Evolutionary conservation across 1,284 basidiomycete species (phyloP), one percentile per base, ranked within the genome.

Genomic region (Sporisorium iseilematis-ciliati): DNA sequence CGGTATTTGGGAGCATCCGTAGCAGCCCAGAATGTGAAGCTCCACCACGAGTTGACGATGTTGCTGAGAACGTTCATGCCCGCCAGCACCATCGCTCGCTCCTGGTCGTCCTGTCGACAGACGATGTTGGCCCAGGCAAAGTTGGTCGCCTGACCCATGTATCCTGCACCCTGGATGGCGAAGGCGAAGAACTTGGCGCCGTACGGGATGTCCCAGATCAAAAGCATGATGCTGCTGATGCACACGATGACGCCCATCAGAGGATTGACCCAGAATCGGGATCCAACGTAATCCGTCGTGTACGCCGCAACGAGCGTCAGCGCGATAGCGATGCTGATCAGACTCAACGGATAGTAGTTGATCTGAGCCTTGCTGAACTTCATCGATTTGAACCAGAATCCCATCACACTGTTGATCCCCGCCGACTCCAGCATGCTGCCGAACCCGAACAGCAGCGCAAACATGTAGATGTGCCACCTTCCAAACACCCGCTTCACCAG

Each of bases 371-470:
- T 58, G 35, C 23, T 43, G 26, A 70, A 75, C 12, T 56, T 20
- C n/a, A 78, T 16, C 8, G 89, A 87, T 76, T 90, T 90, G 57
- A 92, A 87, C 90, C 90, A 92, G 78, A 92, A 91, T 10, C 91
- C 90, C 91, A 92, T 92, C 40, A 92, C 84, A 82, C 91, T 91
- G 80, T 92, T 92, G 35, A 90, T 90, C 7, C 91, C 90, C 46
- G 92, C 90, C 65, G 88, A 89, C 79, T 92, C 91, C 0, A 90
- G 89, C 84, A 92, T 91, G 3, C 90, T 90, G 2, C 56, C 91
- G 87, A 91, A 80, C 89, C 86, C 50, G 90, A 85, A 80, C 88
- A 80, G 62, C 18, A 73, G 25, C 0, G 60, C 91, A 45, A 75
- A 75, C 43, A 64, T 18, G 49, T 75, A 75, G 38, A 70, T 57